phyloP scores from a whole-genome alignment of 2,329 filamentous ascomycete genomes.

The Cladosporium sp. region DNA sequence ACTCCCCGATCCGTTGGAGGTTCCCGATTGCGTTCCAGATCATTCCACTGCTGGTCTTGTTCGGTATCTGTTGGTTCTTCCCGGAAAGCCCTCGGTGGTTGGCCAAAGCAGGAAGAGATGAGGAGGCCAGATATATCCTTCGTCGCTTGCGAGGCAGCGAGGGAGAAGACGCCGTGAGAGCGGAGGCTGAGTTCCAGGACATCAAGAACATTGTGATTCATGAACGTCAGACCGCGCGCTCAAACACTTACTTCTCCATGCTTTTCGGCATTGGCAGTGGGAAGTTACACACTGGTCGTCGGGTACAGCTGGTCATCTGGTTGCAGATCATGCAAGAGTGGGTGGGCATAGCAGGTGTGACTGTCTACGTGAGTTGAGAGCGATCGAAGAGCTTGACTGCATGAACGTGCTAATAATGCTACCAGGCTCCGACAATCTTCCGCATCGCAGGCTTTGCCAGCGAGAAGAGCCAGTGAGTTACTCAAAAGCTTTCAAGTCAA shows the following conservation, averaged over 20 bases:
- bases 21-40: conserved; percentile 68
- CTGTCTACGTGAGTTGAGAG: conserved; percentile 30
- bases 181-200: conserved; percentile 63
- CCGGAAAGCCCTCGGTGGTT: conserved; percentile 66
- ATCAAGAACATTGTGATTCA: conserved; percentile 61
- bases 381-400: too few relatives aligned
- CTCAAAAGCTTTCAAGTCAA: too few relatives aligned
- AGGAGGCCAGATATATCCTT: conserved; percentile 64
- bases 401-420: too few relatives aligned
- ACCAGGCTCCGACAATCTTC: conserved; percentile 24
- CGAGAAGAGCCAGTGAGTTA: conserved; percentile 39
- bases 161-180: conserved; percentile 31
- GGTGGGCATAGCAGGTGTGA: conserved; percentile 33
- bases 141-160: conserved; percentile 56
- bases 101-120: conserved; percentile 59
- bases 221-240: conserved; percentile 42
- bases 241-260: conserved; percentile 31
- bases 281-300: conserved; percentile 32
- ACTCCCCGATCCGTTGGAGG: conserved; percentile 51
- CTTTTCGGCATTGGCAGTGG: conserved; percentile 29
- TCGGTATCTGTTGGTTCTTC: conserved; percentile 58
- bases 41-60: conserved; percentile 54
- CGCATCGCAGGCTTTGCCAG: conserved; percentile 30
- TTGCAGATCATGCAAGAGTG: conserved; percentile 39
- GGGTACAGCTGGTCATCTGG: conserved; percentile 38